phyloP scores from a whole-genome alignment of 495 filamentous ascomycete species.

The Penicillium soppii region DNA sequence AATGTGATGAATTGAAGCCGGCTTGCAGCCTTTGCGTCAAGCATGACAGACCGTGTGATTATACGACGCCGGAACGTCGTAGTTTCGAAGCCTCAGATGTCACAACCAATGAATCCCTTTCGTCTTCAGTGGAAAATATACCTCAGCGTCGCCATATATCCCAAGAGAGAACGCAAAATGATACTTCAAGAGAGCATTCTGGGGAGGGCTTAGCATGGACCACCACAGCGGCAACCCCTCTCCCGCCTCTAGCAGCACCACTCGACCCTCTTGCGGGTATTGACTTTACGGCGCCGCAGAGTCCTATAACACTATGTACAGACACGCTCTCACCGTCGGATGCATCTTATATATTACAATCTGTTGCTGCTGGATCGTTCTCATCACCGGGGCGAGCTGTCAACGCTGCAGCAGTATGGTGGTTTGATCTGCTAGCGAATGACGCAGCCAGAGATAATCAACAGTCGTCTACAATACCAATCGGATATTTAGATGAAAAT shows the following conservation, averaged over 20 bases:
- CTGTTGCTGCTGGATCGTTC: neutral
- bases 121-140: neutral
- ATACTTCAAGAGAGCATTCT: too few relatives aligned
- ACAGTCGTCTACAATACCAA: neutral
- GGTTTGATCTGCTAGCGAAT: slow-evolving; percentile 18
- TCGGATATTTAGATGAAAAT: neutral
- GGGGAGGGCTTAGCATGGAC: too few relatives aligned
- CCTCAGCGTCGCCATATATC: neutral
- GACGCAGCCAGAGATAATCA: slow-evolving; percentile 10
- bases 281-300: too few relatives aligned
- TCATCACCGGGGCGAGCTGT: neutral
- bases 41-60: slow-evolving; percentile 5
- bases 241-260: too few relatives aligned
- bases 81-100: neutral
- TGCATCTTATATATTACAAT: too few relatives aligned
- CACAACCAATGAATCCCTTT: neutral
- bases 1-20: slow-evolving; percentile 21
- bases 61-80: neutral
- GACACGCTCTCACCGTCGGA: slow-evolving; percentile 4
- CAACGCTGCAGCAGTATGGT: slow-evolving; percentile 9
- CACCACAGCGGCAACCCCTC: too few relatives aligned
- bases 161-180: neutral
- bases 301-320: too few relatives aligned
- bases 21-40: slow-evolving; percentile 14
- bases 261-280: too few relatives aligned